Conservation (phyloP, 75 land plant genomes). For the Pinus taeda region DNA sequence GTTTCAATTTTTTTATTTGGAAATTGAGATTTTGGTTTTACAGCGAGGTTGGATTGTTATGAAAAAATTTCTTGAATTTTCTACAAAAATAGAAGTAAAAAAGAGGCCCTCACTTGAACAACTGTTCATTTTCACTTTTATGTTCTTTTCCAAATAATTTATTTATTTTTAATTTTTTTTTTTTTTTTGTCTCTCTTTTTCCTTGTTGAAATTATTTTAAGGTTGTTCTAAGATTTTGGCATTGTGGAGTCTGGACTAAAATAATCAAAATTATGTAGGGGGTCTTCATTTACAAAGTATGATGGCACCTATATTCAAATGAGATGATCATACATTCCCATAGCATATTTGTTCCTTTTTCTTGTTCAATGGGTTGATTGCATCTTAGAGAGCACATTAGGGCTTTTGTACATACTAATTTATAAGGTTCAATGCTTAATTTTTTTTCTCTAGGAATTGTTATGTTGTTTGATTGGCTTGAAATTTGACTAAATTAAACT, state of each 20-base stretch:
- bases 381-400: conserved; percentile 58
- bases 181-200: too few species aligned
- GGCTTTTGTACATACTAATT: conserved; percentile 68
- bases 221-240: not conserved
- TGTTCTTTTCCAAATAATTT: not conserved
- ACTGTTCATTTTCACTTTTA: too few species aligned
- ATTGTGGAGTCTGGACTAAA: not conserved
- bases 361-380: conserved; percentile 75
- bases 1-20: too few species aligned
- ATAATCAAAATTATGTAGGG: conserved; percentile 40
- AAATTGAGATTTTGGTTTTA: too few species aligned
- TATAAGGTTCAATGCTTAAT: conserved; percentile 47
- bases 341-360: conserved; percentile 56
- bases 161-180: too few species aligned
- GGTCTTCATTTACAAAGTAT: conserved; percentile 50
- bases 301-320: conserved; percentile 70
- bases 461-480: not conserved
- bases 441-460: not conserved
- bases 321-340: conserved; percentile 63
- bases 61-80: not conserved
- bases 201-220: not conserved
- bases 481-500: not conserved
- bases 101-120: not conserved
- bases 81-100: not conserved
- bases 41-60: not conserved